Conservation (phyloP, 352 stramenopile genomes). For the Phytophthora lateralis region DNA sequence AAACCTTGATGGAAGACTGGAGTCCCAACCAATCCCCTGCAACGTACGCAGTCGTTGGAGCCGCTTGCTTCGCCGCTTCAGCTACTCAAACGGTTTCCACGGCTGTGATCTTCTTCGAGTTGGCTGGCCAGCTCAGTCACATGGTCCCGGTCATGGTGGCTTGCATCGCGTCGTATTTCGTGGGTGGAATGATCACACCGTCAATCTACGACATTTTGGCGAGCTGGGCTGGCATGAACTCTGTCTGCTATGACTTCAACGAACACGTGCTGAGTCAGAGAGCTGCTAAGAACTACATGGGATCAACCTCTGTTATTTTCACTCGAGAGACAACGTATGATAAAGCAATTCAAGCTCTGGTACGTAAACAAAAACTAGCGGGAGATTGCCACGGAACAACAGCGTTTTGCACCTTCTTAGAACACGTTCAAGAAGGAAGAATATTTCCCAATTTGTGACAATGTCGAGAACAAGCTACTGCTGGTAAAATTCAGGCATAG, state of each 20-base stretch:
- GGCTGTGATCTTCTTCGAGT: constrained; percentile 87
- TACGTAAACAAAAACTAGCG: constrained; percentile 17
- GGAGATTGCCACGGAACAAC: too few relatives aligned
- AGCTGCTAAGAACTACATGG: constrained; percentile 70
- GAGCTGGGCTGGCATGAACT: constrained; percentile 77
- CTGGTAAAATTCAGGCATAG: constrained; percentile 36
- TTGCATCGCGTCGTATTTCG: constrained; percentile 83
- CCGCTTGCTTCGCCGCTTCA: constrained; percentile 89
- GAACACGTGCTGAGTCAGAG: constrained; percentile 78
- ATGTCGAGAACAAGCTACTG: constrained; percentile 46
- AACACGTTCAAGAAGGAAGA: constrained; percentile 74
- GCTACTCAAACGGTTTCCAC: constrained; percentile 91
- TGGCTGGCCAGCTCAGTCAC: constrained; percentile 82
- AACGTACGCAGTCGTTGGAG: constrained; percentile 91
- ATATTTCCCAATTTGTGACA: constrained; percentile 80
- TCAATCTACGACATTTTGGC: constrained; percentile 89
- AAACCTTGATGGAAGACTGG: constrained; percentile 81
- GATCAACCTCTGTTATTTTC: constrained; percentile 53
- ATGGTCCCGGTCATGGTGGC: constrained; percentile 86
- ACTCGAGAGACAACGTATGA: constrained; percentile 79
- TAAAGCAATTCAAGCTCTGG: constrained; percentile 65
- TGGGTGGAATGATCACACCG: constrained; percentile 69
- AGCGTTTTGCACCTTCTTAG: constrained; percentile 18
- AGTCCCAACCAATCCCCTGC: constrained; percentile 75
- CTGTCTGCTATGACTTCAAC: constrained; percentile 84